These are phyloP conservation scores for Pistacia integerrima DNA, from an alignment of 345 rosid species.

Conservation along the genomic window DNA sequence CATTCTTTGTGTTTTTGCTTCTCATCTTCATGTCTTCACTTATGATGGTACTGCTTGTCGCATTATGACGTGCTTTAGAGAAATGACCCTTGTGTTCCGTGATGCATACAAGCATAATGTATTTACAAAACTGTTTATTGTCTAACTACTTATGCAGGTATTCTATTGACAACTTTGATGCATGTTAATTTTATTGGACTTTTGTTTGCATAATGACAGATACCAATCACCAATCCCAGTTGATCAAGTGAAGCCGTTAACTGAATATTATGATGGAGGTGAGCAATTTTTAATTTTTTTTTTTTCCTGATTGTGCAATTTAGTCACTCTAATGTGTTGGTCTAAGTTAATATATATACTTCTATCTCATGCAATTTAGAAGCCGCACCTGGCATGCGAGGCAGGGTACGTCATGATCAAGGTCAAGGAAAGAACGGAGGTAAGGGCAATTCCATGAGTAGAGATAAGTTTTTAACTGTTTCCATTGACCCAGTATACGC, in stretches of 20 bases:
- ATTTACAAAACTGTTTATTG: too few relatives aligned
- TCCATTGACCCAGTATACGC: not conserved
- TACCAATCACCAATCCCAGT: constrained; percentile 36
- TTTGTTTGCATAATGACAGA: constrained; percentile 26
- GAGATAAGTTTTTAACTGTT: not conserved
- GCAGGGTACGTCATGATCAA: constrained; percentile 16
- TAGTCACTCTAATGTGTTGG: not conserved
- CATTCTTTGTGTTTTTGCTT: too few relatives aligned
- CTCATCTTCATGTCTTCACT: too few relatives aligned
- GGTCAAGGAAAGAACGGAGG: constrained; percentile 27
- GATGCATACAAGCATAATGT: too few relatives aligned
- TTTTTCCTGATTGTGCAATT: not conserved
- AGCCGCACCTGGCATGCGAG: constrained; percentile 21
- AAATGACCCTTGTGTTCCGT: too few relatives aligned
- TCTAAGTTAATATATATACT: constrained; percentile 5
- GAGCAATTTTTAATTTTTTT: not conserved
- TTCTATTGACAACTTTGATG: constrained; percentile 33
- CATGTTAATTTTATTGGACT: not conserved
- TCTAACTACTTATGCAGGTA: constrained; percentile 37
- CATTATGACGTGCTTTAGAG: too few relatives aligned
- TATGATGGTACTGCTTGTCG: too few relatives aligned
- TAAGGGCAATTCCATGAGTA: constrained; percentile 1
- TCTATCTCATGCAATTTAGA: constrained; percentile 8
- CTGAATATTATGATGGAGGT: constrained; percentile 36
- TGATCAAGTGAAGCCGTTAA: constrained; percentile 36